A percentile compares a stretch with the other conserved stretches of the same genome.
Evolutionary conservation across 83 land plant species (phyloP).

Genomic region (Diphasiastrum complanatum): DNA sequence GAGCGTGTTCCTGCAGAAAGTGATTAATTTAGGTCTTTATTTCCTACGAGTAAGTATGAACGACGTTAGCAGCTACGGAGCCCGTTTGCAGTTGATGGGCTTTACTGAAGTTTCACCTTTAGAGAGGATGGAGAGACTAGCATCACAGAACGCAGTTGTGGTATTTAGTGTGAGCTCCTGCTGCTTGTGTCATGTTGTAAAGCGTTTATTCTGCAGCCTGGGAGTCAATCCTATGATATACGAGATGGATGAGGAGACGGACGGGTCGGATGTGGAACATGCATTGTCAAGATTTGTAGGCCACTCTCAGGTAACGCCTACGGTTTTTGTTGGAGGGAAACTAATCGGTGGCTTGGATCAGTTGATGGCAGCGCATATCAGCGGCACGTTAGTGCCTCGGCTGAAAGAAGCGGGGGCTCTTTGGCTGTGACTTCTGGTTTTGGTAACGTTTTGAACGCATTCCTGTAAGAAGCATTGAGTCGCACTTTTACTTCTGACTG

Average conservation of each 20-base stretch:
- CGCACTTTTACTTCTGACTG: too few species aligned
- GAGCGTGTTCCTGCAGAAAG: too few species aligned
- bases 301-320: not conserved
- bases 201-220: not conserved
- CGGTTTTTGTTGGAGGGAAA: slow-evolving; percentile 2
- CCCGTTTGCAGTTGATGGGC: too few species aligned
- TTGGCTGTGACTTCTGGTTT: too few species aligned
- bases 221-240: not conserved
- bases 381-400: not conserved
- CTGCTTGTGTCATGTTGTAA: slow-evolving; percentile 4
- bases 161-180: not conserved
- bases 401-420: slow-evolving; percentile 9
- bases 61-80: too few species aligned
- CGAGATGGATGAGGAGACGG: not conserved
- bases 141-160: slow-evolving; percentile 9
- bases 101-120: too few species aligned
- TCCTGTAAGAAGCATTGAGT: too few species aligned
- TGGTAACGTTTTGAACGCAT: too few species aligned
- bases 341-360: slow-evolving; percentile 6
- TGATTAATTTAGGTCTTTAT: too few species aligned
- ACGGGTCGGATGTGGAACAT: not conserved
- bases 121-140: not conserved
- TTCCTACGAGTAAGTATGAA: too few species aligned
- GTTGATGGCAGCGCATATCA: not conserved
- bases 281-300: not conserved